Percentiles rank a stretch among this genome's conserved stretches.
phyloP scores from a whole-genome alignment of 2,329 filamentous ascomycete genomes.

The Lizonia empirigonia region DNA sequence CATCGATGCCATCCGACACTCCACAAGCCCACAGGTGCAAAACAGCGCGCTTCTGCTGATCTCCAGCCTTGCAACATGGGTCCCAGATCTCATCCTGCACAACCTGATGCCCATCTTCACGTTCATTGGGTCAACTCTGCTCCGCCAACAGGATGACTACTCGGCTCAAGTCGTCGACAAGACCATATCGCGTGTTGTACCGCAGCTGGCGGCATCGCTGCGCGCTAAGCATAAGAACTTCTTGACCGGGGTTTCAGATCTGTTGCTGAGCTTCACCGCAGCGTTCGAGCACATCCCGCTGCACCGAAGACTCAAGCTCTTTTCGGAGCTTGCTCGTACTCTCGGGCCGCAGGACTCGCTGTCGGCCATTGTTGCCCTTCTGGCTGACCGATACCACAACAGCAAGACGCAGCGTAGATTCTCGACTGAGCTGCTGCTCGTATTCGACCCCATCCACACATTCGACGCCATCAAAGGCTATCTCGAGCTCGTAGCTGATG shows the following conservation, averaged over 20 bases:
- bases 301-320: constrained; percentile 81
- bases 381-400: constrained; percentile 86
- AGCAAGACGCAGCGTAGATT: constrained; percentile 77
- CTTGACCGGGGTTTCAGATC: constrained; percentile 81
- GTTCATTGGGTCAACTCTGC: constrained; percentile 90
- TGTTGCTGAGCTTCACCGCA: constrained; percentile 93
- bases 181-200: constrained; percentile 92
- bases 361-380: constrained; percentile 84
- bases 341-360: constrained; percentile 86
- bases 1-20: constrained; percentile 91
- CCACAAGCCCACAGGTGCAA: constrained; percentile 89
- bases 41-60: constrained; percentile 88
- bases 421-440: constrained; percentile 72
- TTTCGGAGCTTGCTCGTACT: constrained; percentile 82
- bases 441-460: constrained; percentile 76
- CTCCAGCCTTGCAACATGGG: constrained; percentile 82
- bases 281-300: constrained; percentile 95
- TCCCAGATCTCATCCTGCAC: constrained; percentile 89
- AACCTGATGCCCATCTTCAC: constrained; percentile 99
- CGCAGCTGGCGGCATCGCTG: constrained; percentile 84
- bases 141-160: constrained; percentile 94
- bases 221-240: constrained; percentile 77
- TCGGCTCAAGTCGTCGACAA: constrained; percentile 94
- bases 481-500: constrained; percentile 74
- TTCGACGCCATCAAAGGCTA: constrained; percentile 76